Base-by-base conservation (phyloP, 495 filamentous ascomycete genomes). In the Cairneyella variabilis region DNA sequence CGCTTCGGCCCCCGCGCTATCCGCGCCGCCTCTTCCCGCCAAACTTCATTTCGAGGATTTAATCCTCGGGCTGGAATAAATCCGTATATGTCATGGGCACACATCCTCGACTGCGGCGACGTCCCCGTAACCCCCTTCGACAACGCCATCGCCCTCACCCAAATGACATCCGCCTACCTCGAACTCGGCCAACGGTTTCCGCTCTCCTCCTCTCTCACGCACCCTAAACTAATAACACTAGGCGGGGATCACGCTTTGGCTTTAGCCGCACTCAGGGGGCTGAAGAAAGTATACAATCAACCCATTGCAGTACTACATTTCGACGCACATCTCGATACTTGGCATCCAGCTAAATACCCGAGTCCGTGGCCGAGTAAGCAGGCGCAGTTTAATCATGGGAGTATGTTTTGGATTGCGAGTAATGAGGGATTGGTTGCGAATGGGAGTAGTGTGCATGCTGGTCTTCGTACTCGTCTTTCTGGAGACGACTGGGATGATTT, bases 1-100 rank as follows among this genome's bases (percentile, higher is more conserved):
- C 79, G 89, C 12, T 92, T 92, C 64, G 89, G 88, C 0, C 89
- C 89, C 17, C 80, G 88, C 26, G 84, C 89, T 48, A 95, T 95
- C 56, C 82, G 89, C 44, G 83, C 86, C 34, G 89, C 85, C 40
- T 88, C 84, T 23, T 79, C 83, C 7, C 77, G 88, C 27, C 87
- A 91, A 66, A 84, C 83, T 36, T 71, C 80, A 14, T 84, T 84
- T 50, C 82, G 86, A 16, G 82, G 82, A 66, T 93, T 84, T 76
- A 93, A 93, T 66, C 79, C 84, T 1, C 83, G 86, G 8, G 86
- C 86, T 0, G 77, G 76, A 12, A 78, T 92, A 36, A 93, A 93
- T 66, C 89, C 88, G 61, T 43, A 72, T 66, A 18, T 65, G 61
- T 44, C 67, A 63, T 51, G 84, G 65, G 75, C 85, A 32, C 78